Conservation (phyloP, 176 grass and related monocot genomes). For the Oryza australiensis region DNA sequence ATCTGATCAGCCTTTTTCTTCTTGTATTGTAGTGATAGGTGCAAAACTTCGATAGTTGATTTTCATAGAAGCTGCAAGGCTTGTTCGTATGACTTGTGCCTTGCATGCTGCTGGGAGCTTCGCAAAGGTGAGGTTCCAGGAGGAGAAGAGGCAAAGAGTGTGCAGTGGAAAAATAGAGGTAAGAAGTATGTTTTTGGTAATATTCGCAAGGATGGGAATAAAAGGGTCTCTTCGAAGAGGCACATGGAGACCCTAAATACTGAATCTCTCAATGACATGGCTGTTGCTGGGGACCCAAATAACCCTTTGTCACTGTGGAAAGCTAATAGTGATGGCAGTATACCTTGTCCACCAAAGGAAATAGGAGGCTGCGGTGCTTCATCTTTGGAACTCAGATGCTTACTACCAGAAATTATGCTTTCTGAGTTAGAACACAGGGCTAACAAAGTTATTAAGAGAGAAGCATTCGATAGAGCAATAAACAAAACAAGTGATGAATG, state of each 20-base stretch:
- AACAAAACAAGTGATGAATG: constrained; percentile 25
- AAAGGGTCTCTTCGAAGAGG: constrained; percentile 20
- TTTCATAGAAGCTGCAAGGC: constrained; percentile 72
- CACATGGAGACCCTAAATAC: neutral
- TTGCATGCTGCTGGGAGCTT: constrained; percentile 74
- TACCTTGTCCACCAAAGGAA: constrained; percentile 79
- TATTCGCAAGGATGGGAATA: neutral
- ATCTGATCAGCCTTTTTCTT: constrained; percentile 22
- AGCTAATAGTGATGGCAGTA: constrained; percentile 60
- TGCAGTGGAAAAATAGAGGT: constrained; percentile 34
- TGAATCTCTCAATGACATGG: neutral
- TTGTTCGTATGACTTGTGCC: constrained; percentile 75
- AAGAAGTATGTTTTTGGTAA: constrained; percentile 47
- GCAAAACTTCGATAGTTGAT: constrained; percentile 87
- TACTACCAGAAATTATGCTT: constrained; percentile 52
- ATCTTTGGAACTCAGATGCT: constrained; percentile 54
- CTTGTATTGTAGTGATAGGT: constrained; percentile 48
- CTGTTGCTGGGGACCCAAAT: neutral
- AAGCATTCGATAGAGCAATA: constrained; percentile 23
- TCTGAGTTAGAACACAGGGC: constrained; percentile 53
- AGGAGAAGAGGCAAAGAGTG: constrained; percentile 37
- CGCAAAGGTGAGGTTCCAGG: constrained; percentile 58
- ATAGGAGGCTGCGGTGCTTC: constrained; percentile 58
- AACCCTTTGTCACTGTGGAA: constrained; percentile 45
- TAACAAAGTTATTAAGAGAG: constrained; percentile 42